A percentile compares a stretch with the other conserved stretches of the same genome.
phyloP scores from a whole-genome alignment of 345 rosid genomes.

The Brassica cretica region DNA sequence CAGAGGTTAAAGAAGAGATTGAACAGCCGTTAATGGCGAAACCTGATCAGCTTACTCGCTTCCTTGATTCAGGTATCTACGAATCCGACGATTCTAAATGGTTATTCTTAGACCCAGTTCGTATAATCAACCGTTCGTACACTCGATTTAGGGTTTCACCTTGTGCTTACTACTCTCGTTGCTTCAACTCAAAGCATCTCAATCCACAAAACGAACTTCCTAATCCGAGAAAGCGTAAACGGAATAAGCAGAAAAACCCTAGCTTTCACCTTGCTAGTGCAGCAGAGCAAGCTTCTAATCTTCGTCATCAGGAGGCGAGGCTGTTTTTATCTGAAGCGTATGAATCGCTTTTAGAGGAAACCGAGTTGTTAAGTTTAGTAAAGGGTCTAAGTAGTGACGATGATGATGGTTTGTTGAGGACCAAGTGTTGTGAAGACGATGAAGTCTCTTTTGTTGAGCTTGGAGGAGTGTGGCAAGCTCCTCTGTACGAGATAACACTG shows the following conservation, averaged over 20 bases:
- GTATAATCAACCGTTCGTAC: constrained; percentile 59
- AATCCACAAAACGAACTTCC: constrained; percentile 5
- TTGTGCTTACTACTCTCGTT: constrained; percentile 74
- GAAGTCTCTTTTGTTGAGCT: constrained; percentile 61
- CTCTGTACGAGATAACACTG: constrained; percentile 64
- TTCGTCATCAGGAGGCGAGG: constrained; percentile 69
- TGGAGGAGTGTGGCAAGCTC: constrained; percentile 78
- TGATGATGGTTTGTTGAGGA: constrained; percentile 32
- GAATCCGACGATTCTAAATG: constrained; percentile 45
- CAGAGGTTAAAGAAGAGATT: not conserved
- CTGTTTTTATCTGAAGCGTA: constrained; percentile 53
- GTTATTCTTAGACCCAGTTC: constrained; percentile 72
- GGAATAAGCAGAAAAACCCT: constrained; percentile 44
- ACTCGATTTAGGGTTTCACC: constrained; percentile 60
- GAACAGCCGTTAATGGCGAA: constrained; percentile 40
- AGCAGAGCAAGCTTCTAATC: constrained; percentile 63
- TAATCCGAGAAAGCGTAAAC: constrained; percentile 55
- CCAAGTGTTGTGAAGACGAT: constrained; percentile 8
- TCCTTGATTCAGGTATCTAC: constrained; percentile 56
- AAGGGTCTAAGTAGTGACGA: constrained; percentile 41
- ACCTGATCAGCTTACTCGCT: constrained; percentile 37
- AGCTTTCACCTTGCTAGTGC: constrained; percentile 43
- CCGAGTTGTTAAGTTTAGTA: constrained; percentile 48
- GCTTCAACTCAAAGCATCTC: constrained; percentile 47
- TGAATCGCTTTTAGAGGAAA: constrained; percentile 45